Percentiles rank a stretch among this genome's conserved stretches.
Evolutionary conservation across 2,329 filamentous ascomycete genomes (phyloP).

Genomic region (Pseudopithomyces chartarum): DNA sequence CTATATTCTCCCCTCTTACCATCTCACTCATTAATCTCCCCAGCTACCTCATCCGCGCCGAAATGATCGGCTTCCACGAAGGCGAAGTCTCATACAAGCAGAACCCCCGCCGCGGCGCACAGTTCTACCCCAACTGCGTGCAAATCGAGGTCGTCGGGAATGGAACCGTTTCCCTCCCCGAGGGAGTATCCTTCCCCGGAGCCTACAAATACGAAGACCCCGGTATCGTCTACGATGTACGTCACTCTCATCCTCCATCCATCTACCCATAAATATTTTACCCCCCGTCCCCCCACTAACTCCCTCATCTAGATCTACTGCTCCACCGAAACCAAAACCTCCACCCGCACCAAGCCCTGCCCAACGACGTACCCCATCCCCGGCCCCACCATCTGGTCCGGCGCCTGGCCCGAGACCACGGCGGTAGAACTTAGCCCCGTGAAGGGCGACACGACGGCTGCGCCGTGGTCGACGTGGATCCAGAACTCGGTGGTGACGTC

Average conservation of each 20-base stretch:
- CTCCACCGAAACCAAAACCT: conserved; percentile 38
- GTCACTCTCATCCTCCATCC: conserved; percentile 15
- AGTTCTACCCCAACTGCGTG: conserved; percentile 51
- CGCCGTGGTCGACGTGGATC: conserved; percentile 38
- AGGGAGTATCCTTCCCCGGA: conserved; percentile 52
- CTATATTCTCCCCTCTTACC: not conserved
- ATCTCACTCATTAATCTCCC: conserved; percentile 30
- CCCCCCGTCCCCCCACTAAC: too few relatives aligned
- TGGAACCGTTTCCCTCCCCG: conserved; percentile 34
- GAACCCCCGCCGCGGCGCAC: conserved; percentile 38
- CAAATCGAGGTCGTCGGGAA: conserved; percentile 46
- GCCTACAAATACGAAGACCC: conserved; percentile 45
- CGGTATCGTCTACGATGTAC: conserved; percentile 44
- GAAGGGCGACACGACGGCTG: conserved; percentile 29
- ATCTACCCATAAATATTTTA: conserved; percentile 6
- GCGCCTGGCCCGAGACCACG: conserved; percentile 40
- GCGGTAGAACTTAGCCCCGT: conserved; percentile 34
- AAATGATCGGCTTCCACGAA: conserved; percentile 53
- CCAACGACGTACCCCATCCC: conserved; percentile 47
- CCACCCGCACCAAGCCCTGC: conserved; percentile 26
- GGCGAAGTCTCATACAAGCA: conserved; percentile 34
- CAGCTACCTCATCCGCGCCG: conserved; percentile 50
- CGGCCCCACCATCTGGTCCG: conserved; percentile 46
- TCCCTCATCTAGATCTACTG: conserved; percentile 35
- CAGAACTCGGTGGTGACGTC: conserved; percentile 27